A percentile compares a stretch with the other conserved stretches of the same genome.
Conservation (phyloP, 177 flowering plant genomes). For the Telopea speciosissima region DNA sequence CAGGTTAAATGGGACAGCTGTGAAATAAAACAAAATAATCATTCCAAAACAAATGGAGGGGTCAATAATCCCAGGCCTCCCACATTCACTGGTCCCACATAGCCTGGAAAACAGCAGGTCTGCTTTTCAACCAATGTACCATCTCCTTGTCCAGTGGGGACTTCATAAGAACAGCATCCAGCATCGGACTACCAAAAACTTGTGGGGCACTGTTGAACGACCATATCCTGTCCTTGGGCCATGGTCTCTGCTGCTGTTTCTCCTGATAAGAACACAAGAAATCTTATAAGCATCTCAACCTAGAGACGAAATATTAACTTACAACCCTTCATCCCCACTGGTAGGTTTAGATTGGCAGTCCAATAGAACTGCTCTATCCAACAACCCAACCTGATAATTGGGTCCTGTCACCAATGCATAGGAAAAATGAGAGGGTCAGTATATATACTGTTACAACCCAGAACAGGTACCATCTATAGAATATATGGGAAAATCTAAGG, state of each 20-base stretch:
- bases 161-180: slow-evolving; percentile 58
- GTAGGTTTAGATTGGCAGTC: not conserved
- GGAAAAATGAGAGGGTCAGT: not conserved
- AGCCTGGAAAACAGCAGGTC: slow-evolving; percentile 60
- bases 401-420: not conserved
- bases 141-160: slow-evolving; percentile 63
- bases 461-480: too few relatives aligned
- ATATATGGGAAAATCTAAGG: too few relatives aligned
- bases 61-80: slow-evolving; percentile 9
- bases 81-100: slow-evolving; percentile 56
- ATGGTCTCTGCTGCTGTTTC: slow-evolving; percentile 79
- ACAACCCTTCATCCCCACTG: not conserved
- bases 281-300: not conserved
- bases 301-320: not conserved
- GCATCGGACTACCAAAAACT: slow-evolving; percentile 87
- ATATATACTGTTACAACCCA: too few relatives aligned
- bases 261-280: slow-evolving; percentile 41
- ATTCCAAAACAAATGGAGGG: slow-evolving; percentile 36
- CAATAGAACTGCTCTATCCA: not conserved
- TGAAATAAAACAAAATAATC: slow-evolving; percentile 28
- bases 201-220: slow-evolving; percentile 49
- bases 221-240: slow-evolving; percentile 93
- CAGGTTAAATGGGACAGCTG: slow-evolving; percentile 28
- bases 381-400: not conserved
- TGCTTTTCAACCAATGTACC: slow-evolving; percentile 86